phyloP scores from a whole-genome alignment of 305 asterid genomes.

The Fraxinus sp. region DNA sequence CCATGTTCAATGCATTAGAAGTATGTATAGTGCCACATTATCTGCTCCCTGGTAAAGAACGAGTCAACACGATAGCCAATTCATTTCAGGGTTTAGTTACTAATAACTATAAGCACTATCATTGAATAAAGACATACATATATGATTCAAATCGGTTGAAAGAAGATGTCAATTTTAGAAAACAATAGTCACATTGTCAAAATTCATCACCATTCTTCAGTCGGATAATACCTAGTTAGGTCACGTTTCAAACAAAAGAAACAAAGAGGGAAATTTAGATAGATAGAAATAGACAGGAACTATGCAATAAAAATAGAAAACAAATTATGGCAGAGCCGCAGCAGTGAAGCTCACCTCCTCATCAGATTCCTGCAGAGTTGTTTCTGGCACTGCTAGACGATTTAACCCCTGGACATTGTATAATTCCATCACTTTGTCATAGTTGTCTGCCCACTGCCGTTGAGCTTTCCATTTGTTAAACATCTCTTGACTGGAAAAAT shows the following conservation, averaged over 20 bases:
- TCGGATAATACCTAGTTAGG: not conserved
- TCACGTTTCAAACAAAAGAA: not conserved
- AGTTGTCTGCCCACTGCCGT: constrained; percentile 86
- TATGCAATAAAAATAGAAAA: not conserved
- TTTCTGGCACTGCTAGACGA: constrained; percentile 54
- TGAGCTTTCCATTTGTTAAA: constrained; percentile 92
- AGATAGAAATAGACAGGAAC: not conserved
- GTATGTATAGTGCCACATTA: not conserved
- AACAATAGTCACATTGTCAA: not conserved
- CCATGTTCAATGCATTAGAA: not conserved
- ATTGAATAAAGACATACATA: not conserved
- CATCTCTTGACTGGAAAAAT: constrained; percentile 71
- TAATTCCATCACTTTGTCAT: constrained; percentile 78
- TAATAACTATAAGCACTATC: not conserved
- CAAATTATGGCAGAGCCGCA: not conserved
- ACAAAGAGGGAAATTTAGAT: not conserved
- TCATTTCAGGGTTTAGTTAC: not conserved
- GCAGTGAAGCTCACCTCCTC: constrained; percentile 53
- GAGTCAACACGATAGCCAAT: not conserved
- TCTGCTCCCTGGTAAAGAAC: not conserved
- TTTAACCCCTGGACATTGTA: constrained; percentile 75
- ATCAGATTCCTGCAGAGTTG: constrained; percentile 67
- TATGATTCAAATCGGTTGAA: not conserved
- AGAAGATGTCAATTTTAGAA: not conserved
- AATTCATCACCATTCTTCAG: not conserved